phyloP scores from a whole-genome alignment of 768 basidiomycete genomes.

The Hericium erinaceus region DNA sequence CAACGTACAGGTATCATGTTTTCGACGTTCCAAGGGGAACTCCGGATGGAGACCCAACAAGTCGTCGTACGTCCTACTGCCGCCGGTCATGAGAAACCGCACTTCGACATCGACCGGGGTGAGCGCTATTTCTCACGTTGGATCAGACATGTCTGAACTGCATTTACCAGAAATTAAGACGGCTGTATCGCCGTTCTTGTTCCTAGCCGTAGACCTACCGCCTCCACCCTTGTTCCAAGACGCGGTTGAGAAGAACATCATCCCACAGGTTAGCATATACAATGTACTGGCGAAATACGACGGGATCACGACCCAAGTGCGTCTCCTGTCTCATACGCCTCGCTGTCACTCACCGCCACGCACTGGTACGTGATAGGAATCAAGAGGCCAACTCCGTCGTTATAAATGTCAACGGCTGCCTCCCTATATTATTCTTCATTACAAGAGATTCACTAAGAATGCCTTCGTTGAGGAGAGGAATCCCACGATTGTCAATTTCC shows the following conservation, averaged over 20 bases:
- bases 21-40: conserved; percentile 88
- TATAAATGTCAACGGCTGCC: conserved; percentile 89
- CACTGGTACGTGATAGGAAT: conserved; percentile 52
- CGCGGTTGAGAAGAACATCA: conserved; percentile 94
- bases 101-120: conserved; percentile 95
- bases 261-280: conserved; percentile 91
- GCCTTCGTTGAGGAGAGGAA: conserved; percentile 97
- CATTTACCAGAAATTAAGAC: conserved; percentile 67
- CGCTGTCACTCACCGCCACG: background rate
- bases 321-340: conserved; percentile 5
- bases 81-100: conserved; percentile 70
- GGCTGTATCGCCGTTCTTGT: conserved; percentile 83
- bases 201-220: conserved; percentile 91
- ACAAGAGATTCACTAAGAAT: conserved; percentile 96
- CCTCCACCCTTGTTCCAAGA: conserved; percentile 98
- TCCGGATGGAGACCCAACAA: conserved; percentile 89
- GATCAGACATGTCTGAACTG: background rate
- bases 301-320: conserved; percentile 79
- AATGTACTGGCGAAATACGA: conserved; percentile 91
- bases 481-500: conserved; percentile 97
- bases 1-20: conserved; percentile 70
- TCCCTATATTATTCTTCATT: conserved; percentile 87
- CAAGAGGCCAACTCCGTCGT: conserved; percentile 70
- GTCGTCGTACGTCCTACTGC: conserved; percentile 76
- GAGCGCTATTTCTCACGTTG: conserved; percentile 15